Evolutionary conservation across 108 stramenopile species (phyloP), one percentile per base, ranked within the genome.

Genomic region (Discostella stelligeroides): DNA sequence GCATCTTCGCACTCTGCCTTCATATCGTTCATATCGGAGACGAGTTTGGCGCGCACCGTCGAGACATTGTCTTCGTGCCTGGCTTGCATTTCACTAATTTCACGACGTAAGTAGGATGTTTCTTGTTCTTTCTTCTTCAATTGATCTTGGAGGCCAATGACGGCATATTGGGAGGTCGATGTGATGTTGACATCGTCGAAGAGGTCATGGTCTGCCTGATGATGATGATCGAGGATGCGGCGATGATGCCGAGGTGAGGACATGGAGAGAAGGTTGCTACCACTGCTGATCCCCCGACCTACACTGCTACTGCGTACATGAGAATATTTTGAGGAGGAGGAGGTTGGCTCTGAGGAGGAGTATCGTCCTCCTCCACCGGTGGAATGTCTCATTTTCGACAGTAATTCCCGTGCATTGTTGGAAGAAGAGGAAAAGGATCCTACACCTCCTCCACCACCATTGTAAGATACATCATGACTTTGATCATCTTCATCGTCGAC

Each of bases 21-120:
- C n/a, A n/a, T n/a, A n/a, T 58, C 68, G 47, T 78, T 78, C 54
- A 78, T 70, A 3, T 68, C 66, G 7, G 70, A 57, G 1, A 78
- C 63, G 18, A 78, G 41, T 21, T 66, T 78, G 39, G 46, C 12
- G 14, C 76, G 45, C 23, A 56, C 51, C 23, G 57, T 11, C 11
- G 48, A 27, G 38, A 73, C 40, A 9, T 64, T 27, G 4, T 73
- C 55, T n/a, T 64, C 63, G 49, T 73, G 53, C 43, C 17, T 60
- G 6, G 18, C 27, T 17, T 56, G 28, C 45, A 73, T 40, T 29
- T 51, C 23, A n/a, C 21, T 55, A 21, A 63, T 39, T 24, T 78
- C 69, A 0, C 63, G 62, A 13, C 21, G 29, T 18, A 71, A n/a
- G 21, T 29, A 13, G 7, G 45, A 39, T 17, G 54, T 42, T 11